These are phyloP conservation scores for Lasiodiplodia citricola DNA, from an alignment of 2,329 filamentous ascomycete genomes.

Conservation along the genomic window DNA sequence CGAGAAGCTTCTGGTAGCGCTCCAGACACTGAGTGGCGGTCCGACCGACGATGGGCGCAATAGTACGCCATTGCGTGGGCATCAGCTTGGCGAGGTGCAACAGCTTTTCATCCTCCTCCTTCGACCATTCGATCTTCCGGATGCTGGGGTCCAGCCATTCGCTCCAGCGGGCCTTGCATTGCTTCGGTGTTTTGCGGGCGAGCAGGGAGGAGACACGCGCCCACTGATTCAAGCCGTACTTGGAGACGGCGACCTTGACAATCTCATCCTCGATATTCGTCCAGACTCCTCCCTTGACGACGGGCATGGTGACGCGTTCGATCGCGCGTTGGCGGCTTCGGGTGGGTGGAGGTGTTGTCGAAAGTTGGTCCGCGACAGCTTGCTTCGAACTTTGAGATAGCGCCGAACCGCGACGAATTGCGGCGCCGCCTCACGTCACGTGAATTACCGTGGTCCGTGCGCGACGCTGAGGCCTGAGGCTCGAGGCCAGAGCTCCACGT, in stretches of 20 bases:
- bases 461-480: background rate
- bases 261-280: constrained; percentile 88
- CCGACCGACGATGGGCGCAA: constrained; percentile 93
- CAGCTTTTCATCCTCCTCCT: constrained; percentile 97
- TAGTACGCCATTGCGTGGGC: constrained; percentile 98
- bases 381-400: constrained; percentile 24
- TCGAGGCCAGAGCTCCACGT: background rate
- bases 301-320: constrained; percentile 57
- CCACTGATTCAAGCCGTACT: constrained; percentile 72
- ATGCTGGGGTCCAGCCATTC: constrained; percentile 99
- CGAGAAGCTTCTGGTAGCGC: constrained; percentile 93
- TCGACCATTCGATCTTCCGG: constrained; percentile 98
- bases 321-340: constrained; percentile 23
- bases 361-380: constrained; percentile 18
- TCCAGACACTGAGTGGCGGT: constrained; percentile 97
- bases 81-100: constrained; percentile 97
- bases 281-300: constrained; percentile 71
- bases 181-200: constrained; percentile 96
- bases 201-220: constrained; percentile 96
- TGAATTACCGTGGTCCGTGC: background rate
- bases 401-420: constrained; percentile 11
- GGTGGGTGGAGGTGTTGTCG: constrained; percentile 30
- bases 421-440: constrained; percentile 21
- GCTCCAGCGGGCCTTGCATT: constrained; percentile 98
- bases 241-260: constrained; percentile 72